These are phyloP conservation scores for Pezicula neosporulosa DNA, from an alignment of 2,329 filamentous ascomycete species.

Conservation along the genomic window DNA sequence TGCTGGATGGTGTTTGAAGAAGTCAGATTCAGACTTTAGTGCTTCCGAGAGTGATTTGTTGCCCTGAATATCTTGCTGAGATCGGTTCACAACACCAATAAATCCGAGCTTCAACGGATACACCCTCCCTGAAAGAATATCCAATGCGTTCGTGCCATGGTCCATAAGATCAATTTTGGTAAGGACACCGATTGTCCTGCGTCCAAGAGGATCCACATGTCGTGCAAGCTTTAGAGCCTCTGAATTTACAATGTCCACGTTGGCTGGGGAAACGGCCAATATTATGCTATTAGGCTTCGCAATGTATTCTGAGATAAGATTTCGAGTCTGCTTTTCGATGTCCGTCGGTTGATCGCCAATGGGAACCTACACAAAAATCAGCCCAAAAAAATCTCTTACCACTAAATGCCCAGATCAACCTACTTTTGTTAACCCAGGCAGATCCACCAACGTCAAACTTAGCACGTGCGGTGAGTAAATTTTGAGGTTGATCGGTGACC, in stretches of 20 bases:
- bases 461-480: constrained; percentile 97
- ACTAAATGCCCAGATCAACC: constrained; percentile 9
- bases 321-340: constrained; percentile 97
- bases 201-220: constrained; percentile 92
- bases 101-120: constrained; percentile 97
- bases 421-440: constrained; percentile 94
- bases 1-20: constrained; percentile 95
- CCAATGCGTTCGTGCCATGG: constrained; percentile 94
- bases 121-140: constrained; percentile 94
- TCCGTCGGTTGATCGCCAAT: constrained; percentile 97
- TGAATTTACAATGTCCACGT: constrained; percentile 97
- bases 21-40: constrained; percentile 83
- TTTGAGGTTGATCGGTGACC: constrained; percentile 96
- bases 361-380: constrained; percentile 59
- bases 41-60: constrained; percentile 95
- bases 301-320: constrained; percentile 96
- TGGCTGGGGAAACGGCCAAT: constrained; percentile 92
- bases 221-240: constrained; percentile 95
- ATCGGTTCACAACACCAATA: constrained; percentile 96
- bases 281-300: constrained; percentile 99
- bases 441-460: constrained; percentile 91
- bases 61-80: constrained; percentile 95
- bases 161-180: constrained; percentile 99
- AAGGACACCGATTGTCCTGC: constrained; percentile 92
- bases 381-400: background rate